Conservation (phyloP, 2,329 filamentous ascomycete genomes). For the Fusarium brachygibbosum region DNA sequence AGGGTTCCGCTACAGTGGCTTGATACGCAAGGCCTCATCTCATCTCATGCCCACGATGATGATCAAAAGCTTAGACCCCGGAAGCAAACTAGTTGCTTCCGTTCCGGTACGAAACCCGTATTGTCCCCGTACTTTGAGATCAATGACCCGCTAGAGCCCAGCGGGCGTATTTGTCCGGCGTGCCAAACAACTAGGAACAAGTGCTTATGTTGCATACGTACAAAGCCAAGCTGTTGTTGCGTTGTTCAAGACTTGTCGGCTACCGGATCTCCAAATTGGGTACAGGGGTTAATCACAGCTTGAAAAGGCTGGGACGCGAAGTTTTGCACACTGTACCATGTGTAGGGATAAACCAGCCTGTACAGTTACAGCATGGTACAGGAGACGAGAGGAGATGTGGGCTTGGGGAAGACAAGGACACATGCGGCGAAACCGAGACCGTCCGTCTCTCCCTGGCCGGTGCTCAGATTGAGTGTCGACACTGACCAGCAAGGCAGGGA, state of each 20-base stretch:
- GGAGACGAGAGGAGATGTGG: background rate
- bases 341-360: background rate
- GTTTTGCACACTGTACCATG: background rate
- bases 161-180: background rate
- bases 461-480: background rate
- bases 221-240: background rate
- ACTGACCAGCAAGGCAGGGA: background rate
- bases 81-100: background rate
- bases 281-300: background rate
- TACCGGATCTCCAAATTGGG: background rate
- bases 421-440: background rate
- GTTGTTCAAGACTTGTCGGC: background rate
- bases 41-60: background rate
- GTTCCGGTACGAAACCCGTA: background rate
- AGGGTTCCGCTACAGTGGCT: background rate
- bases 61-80: background rate
- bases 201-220: background rate
- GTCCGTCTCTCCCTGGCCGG: background rate
- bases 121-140: too few relatives aligned
- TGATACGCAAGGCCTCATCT: background rate
- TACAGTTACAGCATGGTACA: background rate
- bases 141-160: background rate
- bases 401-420: background rate
- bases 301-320: background rate
- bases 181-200: background rate